Conservation (phyloP, 768 basidiomycete species). For the Tremella mesenterica region DNA sequence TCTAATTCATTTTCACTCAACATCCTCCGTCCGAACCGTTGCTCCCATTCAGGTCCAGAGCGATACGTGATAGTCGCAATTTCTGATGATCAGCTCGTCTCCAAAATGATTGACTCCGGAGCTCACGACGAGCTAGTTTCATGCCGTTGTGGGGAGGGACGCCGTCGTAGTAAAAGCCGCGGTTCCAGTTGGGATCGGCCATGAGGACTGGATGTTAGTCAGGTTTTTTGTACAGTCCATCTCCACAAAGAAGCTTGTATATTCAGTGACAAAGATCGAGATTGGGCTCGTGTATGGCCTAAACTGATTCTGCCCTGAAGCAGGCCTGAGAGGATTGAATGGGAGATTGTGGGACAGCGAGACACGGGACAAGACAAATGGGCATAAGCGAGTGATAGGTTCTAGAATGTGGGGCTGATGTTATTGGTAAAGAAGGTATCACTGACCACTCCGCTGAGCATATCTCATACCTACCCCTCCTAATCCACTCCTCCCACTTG, state of each 20-base stretch:
- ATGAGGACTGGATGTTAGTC: conserved; percentile 62
- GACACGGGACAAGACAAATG: no score
- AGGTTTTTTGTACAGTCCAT: no score
- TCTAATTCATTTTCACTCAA: conserved; percentile 34
- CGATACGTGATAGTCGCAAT: conserved; percentile 99
- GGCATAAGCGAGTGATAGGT: no score
- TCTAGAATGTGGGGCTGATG: no score
- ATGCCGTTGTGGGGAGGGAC: conserved; percentile 96
- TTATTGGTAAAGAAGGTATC: no score
- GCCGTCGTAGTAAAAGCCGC: conserved; percentile 92
- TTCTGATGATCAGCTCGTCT: conserved; percentile 50
- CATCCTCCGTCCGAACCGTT: conserved; percentile 73
- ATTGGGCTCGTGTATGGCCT: no score
- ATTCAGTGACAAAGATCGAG: no score
- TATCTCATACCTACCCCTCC: conserved; percentile 90
- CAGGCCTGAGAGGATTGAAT: no score
- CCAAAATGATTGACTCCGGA: neutral
- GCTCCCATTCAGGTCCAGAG: conserved; percentile 98
- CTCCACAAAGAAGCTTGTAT: no score
- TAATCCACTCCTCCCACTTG: conserved; percentile 83
- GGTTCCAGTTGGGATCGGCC: conserved; percentile 99
- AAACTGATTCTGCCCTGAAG: no score
- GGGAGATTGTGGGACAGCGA: no score
- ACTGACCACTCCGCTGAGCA: conserved; percentile 86
- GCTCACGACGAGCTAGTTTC: conserved; percentile 91